phyloP scores from a whole-genome alignment of 768 basidiomycete genomes.

The Rhizopogon roseolus region DNA sequence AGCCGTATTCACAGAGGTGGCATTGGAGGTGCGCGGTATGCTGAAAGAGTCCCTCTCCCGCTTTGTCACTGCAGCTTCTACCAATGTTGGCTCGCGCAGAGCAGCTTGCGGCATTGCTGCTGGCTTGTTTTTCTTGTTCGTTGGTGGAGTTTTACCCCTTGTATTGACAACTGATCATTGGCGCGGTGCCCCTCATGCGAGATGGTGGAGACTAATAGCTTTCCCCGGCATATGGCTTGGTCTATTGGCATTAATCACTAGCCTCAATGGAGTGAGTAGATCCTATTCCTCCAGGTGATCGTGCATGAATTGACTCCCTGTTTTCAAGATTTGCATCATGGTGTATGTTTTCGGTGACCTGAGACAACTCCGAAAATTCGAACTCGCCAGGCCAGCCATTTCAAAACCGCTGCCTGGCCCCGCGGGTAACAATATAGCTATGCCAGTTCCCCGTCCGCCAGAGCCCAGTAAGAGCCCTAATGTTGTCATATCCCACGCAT shows the following conservation, averaged over 20 bases:
- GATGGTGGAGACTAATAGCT: constrained; percentile 56
- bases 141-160: constrained; percentile 46
- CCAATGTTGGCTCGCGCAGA: constrained; percentile 63
- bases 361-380: constrained; percentile 72
- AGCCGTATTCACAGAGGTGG: constrained; percentile 54
- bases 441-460: constrained; percentile 7
- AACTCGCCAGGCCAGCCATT: constrained; percentile 66
- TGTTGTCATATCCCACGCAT: neutral
- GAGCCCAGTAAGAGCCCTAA: neutral
- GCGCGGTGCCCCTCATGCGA: constrained; percentile 22
- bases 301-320: neutral
- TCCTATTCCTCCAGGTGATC: neutral
- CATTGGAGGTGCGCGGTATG: constrained; percentile 50
- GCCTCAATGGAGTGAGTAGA: constrained; percentile 56
- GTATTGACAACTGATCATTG: constrained; percentile 43
- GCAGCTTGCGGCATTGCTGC: constrained; percentile 67
- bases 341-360: constrained; percentile 79
- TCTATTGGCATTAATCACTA: constrained; percentile 53
- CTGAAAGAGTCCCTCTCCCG: constrained; percentile 60
- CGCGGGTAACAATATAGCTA: constrained; percentile 7
- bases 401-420: constrained; percentile 34
- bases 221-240: constrained; percentile 72
- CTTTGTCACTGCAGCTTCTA: constrained; percentile 66
- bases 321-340: constrained; percentile 54
- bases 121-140: constrained; percentile 45